Conservation (phyloP, 148 eudicot species). For the Vaccinium darrowii region DNA sequence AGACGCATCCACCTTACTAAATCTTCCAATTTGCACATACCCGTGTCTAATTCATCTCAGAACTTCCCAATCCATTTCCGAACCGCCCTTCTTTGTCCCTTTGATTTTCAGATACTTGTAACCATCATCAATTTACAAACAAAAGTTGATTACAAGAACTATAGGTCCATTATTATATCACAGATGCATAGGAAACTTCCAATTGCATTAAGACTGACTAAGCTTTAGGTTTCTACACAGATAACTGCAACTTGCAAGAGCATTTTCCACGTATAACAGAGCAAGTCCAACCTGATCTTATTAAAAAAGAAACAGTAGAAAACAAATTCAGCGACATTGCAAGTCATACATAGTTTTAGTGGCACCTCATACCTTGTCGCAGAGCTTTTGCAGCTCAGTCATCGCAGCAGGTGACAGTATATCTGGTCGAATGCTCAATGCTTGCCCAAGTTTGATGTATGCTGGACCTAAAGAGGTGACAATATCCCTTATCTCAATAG, state of each 20-base stretch:
- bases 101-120: background rate
- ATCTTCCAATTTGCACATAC: background rate
- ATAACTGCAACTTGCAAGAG: background rate
- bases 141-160: background rate
- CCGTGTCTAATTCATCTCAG: background rate
- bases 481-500: slow-evolving; percentile 95
- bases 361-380: slow-evolving; percentile 71
- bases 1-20: background rate
- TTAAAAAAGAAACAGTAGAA: background rate
- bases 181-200: background rate
- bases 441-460: slow-evolving; percentile 98
- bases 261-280: background rate
- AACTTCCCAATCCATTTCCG: background rate
- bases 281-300: background rate
- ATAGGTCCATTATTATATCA: background rate
- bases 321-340: background rate
- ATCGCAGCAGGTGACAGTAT: slow-evolving; percentile 92
- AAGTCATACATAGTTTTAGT: background rate
- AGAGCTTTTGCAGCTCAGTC: slow-evolving; percentile 96
- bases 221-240: background rate
- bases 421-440: slow-evolving; percentile 98
- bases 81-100: background rate
- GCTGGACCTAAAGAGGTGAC: slow-evolving; percentile 99
- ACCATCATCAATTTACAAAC: background rate
- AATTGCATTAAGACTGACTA: background rate